phyloP scores from a whole-genome alignment of 129 eudicot genomes.

The Saposhnikovia divaricata region DNA sequence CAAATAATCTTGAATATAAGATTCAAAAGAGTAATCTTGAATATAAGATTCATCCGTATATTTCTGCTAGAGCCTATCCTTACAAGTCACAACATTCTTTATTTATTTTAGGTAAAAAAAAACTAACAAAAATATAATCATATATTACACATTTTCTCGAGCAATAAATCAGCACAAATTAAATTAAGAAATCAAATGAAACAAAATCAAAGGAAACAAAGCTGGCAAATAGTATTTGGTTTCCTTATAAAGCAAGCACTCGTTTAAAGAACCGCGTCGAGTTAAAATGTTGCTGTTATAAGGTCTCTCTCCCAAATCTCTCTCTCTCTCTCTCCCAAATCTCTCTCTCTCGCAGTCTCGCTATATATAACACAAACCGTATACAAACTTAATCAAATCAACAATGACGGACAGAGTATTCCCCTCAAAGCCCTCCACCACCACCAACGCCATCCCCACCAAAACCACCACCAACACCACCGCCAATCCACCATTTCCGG shows the following conservation, averaged over 20 bases:
- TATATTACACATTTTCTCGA: no score
- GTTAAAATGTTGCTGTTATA: not conserved
- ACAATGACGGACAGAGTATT: conserved; percentile 60
- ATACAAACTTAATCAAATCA: not conserved
- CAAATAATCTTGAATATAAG: no score
- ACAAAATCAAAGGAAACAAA: not conserved
- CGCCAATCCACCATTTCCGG: conserved; percentile 42
- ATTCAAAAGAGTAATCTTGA: no score
- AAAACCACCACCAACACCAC: conserved; percentile 6
- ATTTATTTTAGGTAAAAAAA: no score
- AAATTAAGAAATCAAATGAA: no score
- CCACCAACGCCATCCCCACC: conserved; percentile 19
- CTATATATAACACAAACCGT: not conserved
- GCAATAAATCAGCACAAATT: no score
- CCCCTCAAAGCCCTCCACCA: conserved; percentile 46
- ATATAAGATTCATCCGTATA: no score
- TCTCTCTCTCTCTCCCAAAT: no score
- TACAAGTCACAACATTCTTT: no score
- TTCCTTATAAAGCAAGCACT: not conserved
- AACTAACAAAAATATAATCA: no score
- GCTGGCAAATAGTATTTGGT: not conserved
- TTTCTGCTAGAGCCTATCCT: no score
- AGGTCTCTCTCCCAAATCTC: conserved; percentile 1
- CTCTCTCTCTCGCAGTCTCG: not conserved
- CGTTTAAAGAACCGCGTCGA: not conserved